phyloP scores from a whole-genome alignment of 2,329 filamentous ascomycete genomes.

The Aspergillus sp. region DNA sequence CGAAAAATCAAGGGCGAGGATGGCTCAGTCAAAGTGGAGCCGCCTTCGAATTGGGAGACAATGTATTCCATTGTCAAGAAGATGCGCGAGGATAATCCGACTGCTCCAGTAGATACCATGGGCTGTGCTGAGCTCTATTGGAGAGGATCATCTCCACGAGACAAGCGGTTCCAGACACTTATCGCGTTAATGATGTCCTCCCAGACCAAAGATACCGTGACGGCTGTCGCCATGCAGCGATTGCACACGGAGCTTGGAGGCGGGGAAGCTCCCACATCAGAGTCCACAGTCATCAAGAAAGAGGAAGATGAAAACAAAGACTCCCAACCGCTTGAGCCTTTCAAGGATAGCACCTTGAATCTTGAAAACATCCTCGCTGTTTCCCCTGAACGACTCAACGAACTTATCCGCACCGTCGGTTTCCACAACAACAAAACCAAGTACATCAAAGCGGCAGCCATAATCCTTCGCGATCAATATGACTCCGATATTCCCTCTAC shows the following conservation, averaged over 20 bases:
- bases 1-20: slow-evolving; percentile 36
- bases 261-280: slow-evolving; percentile 1
- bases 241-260: slow-evolving; percentile 67
- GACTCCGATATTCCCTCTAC: slow-evolving; percentile 74
- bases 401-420: slow-evolving; percentile 76
- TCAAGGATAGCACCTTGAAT: slow-evolving; percentile 52
- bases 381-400: slow-evolving; percentile 61
- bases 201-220: slow-evolving; percentile 91
- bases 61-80: slow-evolving; percentile 72
- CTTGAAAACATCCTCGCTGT: slow-evolving; percentile 74
- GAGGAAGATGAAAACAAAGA: slow-evolving; percentile 19
- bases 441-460: slow-evolving; percentile 70
- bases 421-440: slow-evolving; percentile 95
- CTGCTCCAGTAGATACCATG: slow-evolving; percentile 93
- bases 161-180: slow-evolving; percentile 79
- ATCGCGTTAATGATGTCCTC: slow-evolving; percentile 85
- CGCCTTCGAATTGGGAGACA: slow-evolving; percentile 77
- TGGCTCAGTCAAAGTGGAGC: slow-evolving; percentile 36
- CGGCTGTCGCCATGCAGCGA: slow-evolving; percentile 73
- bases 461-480: slow-evolving; percentile 67
- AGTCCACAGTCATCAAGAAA: slow-evolving; percentile 9
- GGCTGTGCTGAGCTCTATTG: slow-evolving; percentile 63
- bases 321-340: slow-evolving; percentile 16
- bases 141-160: slow-evolving; percentile 40
- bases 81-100: slow-evolving; percentile 66